A percentile compares a stretch with the other conserved stretches of the same genome.
Evolutionary conservation across 345 rosid genomes (phyloP).

Genomic region (Triadica sebifera): DNA sequence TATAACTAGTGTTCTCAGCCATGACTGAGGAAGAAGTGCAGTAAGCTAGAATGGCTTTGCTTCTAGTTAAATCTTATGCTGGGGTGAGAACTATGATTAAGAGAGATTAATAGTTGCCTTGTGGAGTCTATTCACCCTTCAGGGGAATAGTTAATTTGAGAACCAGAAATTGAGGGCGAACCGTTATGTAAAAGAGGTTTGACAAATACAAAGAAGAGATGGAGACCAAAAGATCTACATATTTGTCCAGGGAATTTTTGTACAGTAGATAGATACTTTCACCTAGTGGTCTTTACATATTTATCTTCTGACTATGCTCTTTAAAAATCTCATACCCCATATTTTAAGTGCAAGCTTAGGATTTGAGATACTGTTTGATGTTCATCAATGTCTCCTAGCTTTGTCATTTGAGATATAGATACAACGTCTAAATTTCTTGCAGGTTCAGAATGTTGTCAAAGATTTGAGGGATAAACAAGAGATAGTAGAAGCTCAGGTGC

Average conservation of each 20-base stretch:
- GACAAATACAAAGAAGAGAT: background rate
- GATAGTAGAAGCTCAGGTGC: conserved; percentile 45
- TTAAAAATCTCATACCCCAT: background rate
- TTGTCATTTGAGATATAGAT: background rate
- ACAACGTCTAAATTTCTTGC: conserved; percentile 17
- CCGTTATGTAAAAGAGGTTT: background rate
- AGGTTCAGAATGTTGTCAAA: conserved; percentile 45
- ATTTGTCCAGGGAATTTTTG: background rate
- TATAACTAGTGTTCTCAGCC: background rate
- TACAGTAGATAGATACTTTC: background rate
- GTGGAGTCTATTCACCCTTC: background rate
- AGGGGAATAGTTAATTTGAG: background rate
- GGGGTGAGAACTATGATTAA: background rate
- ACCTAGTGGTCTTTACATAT: background rate
- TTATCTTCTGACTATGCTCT: background rate
- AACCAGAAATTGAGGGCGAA: background rate
- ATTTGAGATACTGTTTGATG: background rate
- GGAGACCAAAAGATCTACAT: background rate
- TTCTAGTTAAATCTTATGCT: conserved; percentile 1
- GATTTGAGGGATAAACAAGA: conserved; percentile 62
- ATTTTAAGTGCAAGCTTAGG: background rate
- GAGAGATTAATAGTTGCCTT: background rate
- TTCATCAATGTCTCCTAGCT: background rate
- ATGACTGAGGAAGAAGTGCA: too few relatives aligned
- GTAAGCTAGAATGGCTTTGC: too few relatives aligned